Percentiles rank a stretch among this genome's conserved stretches.
phyloP scores from a whole-genome alignment of 1,284 basidiomycete genomes.

The Leucoagaricus sp. region DNA sequence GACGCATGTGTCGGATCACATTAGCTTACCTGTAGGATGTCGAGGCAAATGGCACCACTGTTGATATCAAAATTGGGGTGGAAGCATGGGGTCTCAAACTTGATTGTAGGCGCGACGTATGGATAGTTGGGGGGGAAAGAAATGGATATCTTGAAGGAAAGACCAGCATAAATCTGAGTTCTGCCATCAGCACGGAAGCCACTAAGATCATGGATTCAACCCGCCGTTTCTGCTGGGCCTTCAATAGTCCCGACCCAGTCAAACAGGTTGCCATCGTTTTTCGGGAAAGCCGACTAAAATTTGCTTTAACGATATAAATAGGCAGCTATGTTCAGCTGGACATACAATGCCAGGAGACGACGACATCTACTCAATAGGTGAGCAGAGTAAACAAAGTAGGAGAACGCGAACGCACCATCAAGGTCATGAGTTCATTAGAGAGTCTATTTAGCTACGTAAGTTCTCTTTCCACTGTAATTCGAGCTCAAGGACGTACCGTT shows the following conservation, averaged over 20 bases:
- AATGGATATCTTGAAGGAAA: slow-evolving; percentile 80
- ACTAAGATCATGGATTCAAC: slow-evolving; percentile 20
- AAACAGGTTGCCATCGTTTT: slow-evolving; percentile 78
- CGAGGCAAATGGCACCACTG: slow-evolving; percentile 81
- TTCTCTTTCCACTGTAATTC: not conserved
- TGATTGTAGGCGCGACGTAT: slow-evolving; percentile 78
- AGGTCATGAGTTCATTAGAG: slow-evolving; percentile 79
- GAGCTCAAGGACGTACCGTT: slow-evolving; percentile 52
- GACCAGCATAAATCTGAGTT: slow-evolving; percentile 69
- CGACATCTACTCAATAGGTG: slow-evolving; percentile 61
- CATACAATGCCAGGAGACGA: slow-evolving; percentile 80
- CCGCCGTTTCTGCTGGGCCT: slow-evolving; percentile 72
- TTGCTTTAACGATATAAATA: slow-evolving; percentile 1
- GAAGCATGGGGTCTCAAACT: slow-evolving; percentile 82
- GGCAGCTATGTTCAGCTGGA: slow-evolving; percentile 18
- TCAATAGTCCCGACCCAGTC: slow-evolving; percentile 86
- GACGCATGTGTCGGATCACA: not conserved
- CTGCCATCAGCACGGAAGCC: not conserved
- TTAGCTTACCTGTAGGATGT: slow-evolving; percentile 70
- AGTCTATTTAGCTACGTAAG: slow-evolving; percentile 43
- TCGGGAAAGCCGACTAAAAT: slow-evolving; percentile 79
- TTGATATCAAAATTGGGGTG: slow-evolving; percentile 84
- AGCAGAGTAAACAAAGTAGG: not conserved
- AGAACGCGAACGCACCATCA: slow-evolving; percentile 56
- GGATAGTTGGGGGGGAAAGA: slow-evolving; percentile 84